Evolutionary conservation across 2,329 filamentous ascomycete species (phyloP), one percentile per base, ranked within the genome.

Genomic region (Chaetomiaceae sp.): DNA sequence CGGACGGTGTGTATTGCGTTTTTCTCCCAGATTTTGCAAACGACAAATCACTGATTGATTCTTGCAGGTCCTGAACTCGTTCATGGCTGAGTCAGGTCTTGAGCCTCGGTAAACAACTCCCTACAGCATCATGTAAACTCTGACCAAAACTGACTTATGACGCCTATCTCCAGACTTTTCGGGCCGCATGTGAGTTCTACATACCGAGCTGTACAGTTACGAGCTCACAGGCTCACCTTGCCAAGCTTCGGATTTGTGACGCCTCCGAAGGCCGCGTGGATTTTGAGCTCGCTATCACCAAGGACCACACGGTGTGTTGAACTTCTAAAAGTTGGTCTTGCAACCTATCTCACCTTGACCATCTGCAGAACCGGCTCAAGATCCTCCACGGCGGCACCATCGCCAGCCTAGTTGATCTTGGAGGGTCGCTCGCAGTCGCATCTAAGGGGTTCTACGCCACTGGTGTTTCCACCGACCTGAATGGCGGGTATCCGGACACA

Each of bases 81-180:
- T 96, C 70, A 82, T 88, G 73, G 80, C 81, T 60, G 87, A 89
- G 59, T 96, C 90, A 5, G 91, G 91, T 6, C 73, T 97, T 18
- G 92, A 96, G 69, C 90, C 90, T 67, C 87, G 88, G 91, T 95
- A 66, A 63, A 72, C 10, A 25, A 21, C 20, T 5, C 36, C 30
- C 41, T 27, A 9, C 21, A 16, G 16, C 23, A 18, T 1, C 16
- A 50, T 11, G 30, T 18, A 30, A n/a, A 20, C 38, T 25, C 11
- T n/a, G n/a, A 14, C 27, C 2, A 8, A 9, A 38, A 30, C 44
- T 47, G 8, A 38, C n/a, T 16, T 20, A 4, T 20, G 2, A 38
- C 5, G n/a, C 14, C 3, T 21, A 2, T 6, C 23, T 14, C 2
- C 36, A 77, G 74, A 30, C 56, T 76, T 0, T 63, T 77, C 11